phyloP scores from a whole-genome alignment of 805 yeast species.

The Isabelozyma rhagii region DNA sequence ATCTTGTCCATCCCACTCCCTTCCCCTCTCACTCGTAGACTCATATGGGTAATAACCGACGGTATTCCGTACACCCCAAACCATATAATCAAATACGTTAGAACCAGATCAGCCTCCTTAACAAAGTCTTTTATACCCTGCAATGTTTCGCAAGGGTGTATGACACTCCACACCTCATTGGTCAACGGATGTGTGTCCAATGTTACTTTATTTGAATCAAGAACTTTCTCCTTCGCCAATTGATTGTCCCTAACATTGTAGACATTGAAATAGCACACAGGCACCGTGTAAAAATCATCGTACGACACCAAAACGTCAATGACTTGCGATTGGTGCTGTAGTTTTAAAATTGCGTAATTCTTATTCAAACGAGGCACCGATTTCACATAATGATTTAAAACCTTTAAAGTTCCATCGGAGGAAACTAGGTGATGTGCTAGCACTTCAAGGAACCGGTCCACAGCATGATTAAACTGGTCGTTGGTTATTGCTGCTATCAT shows the following conservation, averaged over 20 bases:
- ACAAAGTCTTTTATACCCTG: conserved; percentile 10
- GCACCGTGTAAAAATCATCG: conserved; percentile 27
- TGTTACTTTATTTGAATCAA: not conserved
- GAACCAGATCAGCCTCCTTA: not conserved
- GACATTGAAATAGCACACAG: conserved; percentile 24
- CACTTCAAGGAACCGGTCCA: conserved; percentile 12
- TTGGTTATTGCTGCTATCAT: conserved; percentile 3
- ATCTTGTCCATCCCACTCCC: too few species aligned
- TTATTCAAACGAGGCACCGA: not conserved
- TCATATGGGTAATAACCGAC: not conserved
- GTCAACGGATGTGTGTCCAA: conserved; percentile 11
- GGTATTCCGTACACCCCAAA: conserved; percentile 18
- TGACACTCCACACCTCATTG: conserved; percentile 15
- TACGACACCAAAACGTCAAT: conserved; percentile 25
- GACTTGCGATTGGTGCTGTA: not conserved
- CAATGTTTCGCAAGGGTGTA: conserved; percentile 31
- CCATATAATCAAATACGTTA: conserved; percentile 18
- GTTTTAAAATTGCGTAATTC: not conserved
- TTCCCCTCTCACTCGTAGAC: not conserved
- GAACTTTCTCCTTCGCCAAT: not conserved
- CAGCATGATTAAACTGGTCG: conserved; percentile 8
- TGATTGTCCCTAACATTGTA: not conserved
- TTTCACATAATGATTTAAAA: conserved; percentile 8
- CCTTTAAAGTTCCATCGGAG: not conserved
- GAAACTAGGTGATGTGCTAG: conserved; percentile 6